Evolutionary conservation across 116 monocot genomes (phyloP), one percentile per base, ranked within the genome.

Genomic region (Thalassia testudinum): DNA sequence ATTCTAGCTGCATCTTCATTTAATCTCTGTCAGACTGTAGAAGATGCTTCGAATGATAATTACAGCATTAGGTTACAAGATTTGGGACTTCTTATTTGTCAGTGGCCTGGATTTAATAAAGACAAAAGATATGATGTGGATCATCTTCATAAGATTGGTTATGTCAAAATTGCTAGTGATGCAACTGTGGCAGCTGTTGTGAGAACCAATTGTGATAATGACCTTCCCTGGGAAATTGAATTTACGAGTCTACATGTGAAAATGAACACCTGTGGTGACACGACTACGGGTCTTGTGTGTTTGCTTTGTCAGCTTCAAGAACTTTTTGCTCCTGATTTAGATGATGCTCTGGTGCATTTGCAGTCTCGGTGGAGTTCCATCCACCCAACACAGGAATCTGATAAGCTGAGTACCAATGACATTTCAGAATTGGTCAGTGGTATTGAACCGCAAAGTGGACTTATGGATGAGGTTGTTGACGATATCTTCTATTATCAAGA

Each of bases 391-490:
- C 54, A 69, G 22, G 70, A 70, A 34, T 34, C 57, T 47, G 62
- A 27, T 42, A 49, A 42, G 38, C 69, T 27, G 27, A 43, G 27
- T 66, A 59, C 62, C 34, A 47, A 47, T 37, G 66, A 62, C 38
- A 76, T 65, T 27, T 54, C 53, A 55, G 21, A 56, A 28, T 15
- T 13, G 24, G 62, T 47, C 65, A 42, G 47, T 52, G 78, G 43
- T 10, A n/a, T n/a, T n/a, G 37, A 29, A 63, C 18, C 1, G 19
- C 58, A 50, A 62, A 56, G 57, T 52, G 85, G 89, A 27, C 54
- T 97, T n/a, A 73, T 97, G 56, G 89, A 97, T 77, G 97, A 75
- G 43, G 69, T 97, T 66, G 43, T 80, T 59, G 97, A 99, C 50
- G 78, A 90, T 79, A 85, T 80, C 49, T 99, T 99, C 63, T 42